These are phyloP conservation scores for Byssothecium circinans DNA, from an alignment of 2,329 filamentous ascomycete genomes.

Conservation along the genomic window DNA sequence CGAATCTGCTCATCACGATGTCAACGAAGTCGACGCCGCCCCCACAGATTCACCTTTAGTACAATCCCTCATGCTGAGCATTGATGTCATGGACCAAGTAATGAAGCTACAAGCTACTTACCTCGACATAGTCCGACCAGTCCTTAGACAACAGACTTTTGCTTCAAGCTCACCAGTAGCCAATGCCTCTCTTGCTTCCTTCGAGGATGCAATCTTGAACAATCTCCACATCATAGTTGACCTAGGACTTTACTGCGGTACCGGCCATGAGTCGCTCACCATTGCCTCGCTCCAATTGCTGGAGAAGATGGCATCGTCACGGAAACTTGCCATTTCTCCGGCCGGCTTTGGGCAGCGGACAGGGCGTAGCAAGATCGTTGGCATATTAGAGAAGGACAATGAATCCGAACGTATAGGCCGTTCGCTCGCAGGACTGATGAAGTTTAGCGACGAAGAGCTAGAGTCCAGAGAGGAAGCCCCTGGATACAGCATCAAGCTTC, in stretches of 20 bases:
- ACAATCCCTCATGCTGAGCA: constrained; percentile 73
- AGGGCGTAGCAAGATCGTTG: constrained; percentile 80
- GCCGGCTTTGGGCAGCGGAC: constrained; percentile 63
- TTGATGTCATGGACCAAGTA: constrained; percentile 81
- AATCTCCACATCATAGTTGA: constrained; percentile 78
- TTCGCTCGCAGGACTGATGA: constrained; percentile 70
- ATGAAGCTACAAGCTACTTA: constrained; percentile 90
- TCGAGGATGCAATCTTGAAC: constrained; percentile 87
- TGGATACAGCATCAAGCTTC: constrained; percentile 78
- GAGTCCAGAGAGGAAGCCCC: constrained; percentile 69
- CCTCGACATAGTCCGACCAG: constrained; percentile 79
- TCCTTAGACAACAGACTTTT: constrained; percentile 68
- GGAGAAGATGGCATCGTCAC: constrained; percentile 82
- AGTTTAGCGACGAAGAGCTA: constrained; percentile 68
- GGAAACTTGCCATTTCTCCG: constrained; percentile 74
- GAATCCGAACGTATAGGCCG: constrained; percentile 78
- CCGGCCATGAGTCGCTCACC: constrained; percentile 78
- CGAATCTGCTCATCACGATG: constrained; percentile 74
- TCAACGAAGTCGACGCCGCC: constrained; percentile 70
- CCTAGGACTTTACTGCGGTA: constrained; percentile 82
- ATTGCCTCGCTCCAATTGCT: constrained; percentile 79
- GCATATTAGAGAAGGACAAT: constrained; percentile 80
- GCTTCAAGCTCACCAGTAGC: constrained; percentile 64
- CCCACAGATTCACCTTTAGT: constrained; percentile 79
- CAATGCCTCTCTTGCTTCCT: constrained; percentile 78